Evolutionary conservation across 2,329 filamentous ascomycete genomes (phyloP).

Genomic region (Neurospora crassa): DNA sequence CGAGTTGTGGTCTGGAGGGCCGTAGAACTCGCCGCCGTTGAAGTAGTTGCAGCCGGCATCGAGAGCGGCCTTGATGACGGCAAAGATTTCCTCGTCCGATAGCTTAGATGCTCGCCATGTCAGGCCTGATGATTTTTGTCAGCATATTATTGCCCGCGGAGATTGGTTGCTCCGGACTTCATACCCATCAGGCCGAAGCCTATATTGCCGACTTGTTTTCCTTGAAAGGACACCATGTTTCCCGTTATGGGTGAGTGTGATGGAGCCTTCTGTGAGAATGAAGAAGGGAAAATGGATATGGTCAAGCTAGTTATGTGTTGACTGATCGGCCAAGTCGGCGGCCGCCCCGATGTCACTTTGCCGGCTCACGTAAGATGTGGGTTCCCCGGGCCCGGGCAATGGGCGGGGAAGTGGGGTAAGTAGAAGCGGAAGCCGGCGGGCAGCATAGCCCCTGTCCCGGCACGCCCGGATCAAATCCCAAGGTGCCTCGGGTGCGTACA

Average conservation of each 20-base stretch:
- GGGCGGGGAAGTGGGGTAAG: neutral
- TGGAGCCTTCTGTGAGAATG: neutral
- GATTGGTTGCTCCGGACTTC: slow-evolving; percentile 6
- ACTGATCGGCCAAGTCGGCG: neutral
- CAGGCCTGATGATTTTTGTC: slow-evolving; percentile 7
- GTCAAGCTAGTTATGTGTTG: neutral
- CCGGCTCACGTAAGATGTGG: neutral
- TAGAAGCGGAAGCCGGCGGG: neutral
- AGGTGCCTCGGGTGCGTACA: neutral
- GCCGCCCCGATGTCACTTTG: neutral
- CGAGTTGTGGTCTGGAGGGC: slow-evolving; percentile 38
- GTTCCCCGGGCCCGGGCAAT: neutral
- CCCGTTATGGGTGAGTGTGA: neutral
- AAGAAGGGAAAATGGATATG: neutral
- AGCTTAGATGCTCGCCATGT: slow-evolving; percentile 13
- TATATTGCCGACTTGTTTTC: slow-evolving; percentile 36
- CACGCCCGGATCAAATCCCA: neutral
- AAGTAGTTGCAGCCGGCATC: slow-evolving; percentile 21
- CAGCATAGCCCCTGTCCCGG: neutral
- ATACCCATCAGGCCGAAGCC: slow-evolving; percentile 48
- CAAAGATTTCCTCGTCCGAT: slow-evolving; percentile 27
- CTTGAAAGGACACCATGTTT: slow-evolving; percentile 26
- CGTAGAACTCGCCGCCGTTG: slow-evolving; percentile 36
- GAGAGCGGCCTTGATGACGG: slow-evolving; percentile 35
- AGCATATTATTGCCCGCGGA: neutral